phyloP scores from a whole-genome alignment of 306 rosid species.

The Casuarina glauca region DNA sequence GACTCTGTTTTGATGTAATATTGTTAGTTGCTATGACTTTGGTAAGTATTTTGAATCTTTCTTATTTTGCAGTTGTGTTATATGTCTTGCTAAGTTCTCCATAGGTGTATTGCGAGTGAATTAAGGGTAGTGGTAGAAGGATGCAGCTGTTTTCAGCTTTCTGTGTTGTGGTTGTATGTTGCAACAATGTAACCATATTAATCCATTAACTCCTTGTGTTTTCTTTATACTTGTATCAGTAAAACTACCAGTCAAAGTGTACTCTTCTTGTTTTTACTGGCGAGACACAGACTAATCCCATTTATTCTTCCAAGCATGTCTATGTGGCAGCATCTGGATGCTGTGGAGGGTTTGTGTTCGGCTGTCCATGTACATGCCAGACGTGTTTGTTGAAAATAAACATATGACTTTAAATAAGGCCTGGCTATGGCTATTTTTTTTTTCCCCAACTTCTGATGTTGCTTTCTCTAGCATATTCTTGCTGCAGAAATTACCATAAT shows the following conservation, averaged over 20 bases:
- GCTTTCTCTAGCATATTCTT: background rate
- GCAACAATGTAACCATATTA: background rate
- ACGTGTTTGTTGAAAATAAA: background rate
- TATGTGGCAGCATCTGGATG: background rate
- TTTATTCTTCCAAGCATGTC: background rate
- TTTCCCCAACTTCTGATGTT: background rate
- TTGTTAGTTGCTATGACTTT: no score
- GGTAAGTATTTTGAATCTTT: no score
- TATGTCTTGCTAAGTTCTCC: no score
- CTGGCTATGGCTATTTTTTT: background rate
- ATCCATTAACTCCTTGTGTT: background rate
- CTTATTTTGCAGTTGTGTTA: no score
- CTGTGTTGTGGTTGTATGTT: no score
- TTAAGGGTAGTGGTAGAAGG: no score
- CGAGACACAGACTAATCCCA: background rate
- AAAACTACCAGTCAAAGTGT: no score
- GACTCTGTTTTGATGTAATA: no score
- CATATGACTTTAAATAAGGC: background rate
- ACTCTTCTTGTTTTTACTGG: background rate
- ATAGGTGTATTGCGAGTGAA: no score
- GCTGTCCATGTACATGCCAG: background rate
- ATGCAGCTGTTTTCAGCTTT: no score
- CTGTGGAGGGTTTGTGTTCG: background rate
- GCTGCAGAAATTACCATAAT: background rate
- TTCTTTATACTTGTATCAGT: background rate